Evolutionary conservation across 306 rosid genomes (phyloP).

Genomic region (Canavalia ensiformis): DNA sequence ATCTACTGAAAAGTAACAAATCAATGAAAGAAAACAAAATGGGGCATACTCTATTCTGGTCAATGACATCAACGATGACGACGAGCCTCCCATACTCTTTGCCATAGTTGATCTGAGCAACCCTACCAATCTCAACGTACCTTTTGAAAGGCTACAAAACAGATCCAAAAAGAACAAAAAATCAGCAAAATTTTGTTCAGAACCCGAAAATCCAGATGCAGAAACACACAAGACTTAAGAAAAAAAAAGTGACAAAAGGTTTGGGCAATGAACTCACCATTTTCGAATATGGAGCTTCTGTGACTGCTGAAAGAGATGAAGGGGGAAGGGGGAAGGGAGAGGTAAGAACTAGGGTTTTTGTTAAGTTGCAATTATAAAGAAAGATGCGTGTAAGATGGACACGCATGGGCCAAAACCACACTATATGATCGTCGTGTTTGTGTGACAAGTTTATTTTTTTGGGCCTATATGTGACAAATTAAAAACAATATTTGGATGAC

Average conservation of each 20-base stretch:
- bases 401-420: no score
- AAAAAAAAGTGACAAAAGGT: not conserved
- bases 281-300: constrained; percentile 40
- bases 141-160: constrained; percentile 79
- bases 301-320: constrained; percentile 10
- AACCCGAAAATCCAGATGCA: not conserved
- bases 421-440: no score
- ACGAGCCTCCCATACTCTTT: constrained; percentile 80
- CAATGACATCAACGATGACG: constrained; percentile 76
- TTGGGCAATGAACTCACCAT: constrained; percentile 59
- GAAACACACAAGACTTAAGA: not conserved
- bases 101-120: constrained; percentile 84
- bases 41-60: constrained; percentile 72
- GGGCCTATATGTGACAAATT: no score
- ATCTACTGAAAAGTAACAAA: not conserved
- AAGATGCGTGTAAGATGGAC: no score
- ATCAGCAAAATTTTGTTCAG: not conserved
- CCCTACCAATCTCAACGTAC: constrained; percentile 85
- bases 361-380: not conserved
- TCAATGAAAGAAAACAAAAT: not conserved
- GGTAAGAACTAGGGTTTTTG: constrained; percentile 36
- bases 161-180: not conserved
- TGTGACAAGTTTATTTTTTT: no score
- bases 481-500: no score
- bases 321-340: not conserved